Evolutionary conservation across 352 stramenopile genomes (phyloP), one percentile per base, ranked within the genome.

Genomic region (Phytophthora citrophthora): DNA sequence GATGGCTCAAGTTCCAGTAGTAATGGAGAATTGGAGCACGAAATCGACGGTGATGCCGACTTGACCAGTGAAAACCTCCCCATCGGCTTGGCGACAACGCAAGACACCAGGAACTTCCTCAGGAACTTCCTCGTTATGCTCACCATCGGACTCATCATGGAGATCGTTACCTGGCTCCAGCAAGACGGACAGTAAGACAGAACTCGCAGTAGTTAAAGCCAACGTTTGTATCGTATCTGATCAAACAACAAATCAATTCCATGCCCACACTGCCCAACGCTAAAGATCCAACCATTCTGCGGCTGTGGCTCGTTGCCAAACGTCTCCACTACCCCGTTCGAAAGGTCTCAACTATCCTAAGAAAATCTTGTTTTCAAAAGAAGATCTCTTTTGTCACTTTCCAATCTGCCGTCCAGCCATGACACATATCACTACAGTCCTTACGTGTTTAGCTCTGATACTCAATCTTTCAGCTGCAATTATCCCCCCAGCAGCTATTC

Each of bases 11-110:
- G 24, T 32, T 54, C 32, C 46, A 59, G 47, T 34, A 40, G 34
- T 11, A 57, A 34, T 18, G 43, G 32, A 8, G 55, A 39, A 2
- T 13, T 47, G 24, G 39, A 60, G 32, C 39, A 20, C 3, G 40
- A 41, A 11, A 23, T 61, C 24, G 40, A 48, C 9, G 40, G 31
- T 50, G 52, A 64, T 31, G 34, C 23, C 16, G 64, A 63, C 45
- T 64, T 64, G 64, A 20, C 38, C 20, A 46, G 58, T 38, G 12
- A 48, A 32, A 41, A 48, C 2, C 5, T 40, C 23, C 23, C 31
- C 38, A 56, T 23, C 23, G 53, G 12, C n/a, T 31, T 44, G 29
- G 4, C 40, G 18, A 13, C 32, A 12, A 20, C 13, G 11, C 11
- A 51, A 36, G 7, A 34, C 29, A 10, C 29, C 9, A 12, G 29